Base-by-base conservation (phyloP, 495 filamentous ascomycete genomes). In the Articulospora tetracladia region DNA sequence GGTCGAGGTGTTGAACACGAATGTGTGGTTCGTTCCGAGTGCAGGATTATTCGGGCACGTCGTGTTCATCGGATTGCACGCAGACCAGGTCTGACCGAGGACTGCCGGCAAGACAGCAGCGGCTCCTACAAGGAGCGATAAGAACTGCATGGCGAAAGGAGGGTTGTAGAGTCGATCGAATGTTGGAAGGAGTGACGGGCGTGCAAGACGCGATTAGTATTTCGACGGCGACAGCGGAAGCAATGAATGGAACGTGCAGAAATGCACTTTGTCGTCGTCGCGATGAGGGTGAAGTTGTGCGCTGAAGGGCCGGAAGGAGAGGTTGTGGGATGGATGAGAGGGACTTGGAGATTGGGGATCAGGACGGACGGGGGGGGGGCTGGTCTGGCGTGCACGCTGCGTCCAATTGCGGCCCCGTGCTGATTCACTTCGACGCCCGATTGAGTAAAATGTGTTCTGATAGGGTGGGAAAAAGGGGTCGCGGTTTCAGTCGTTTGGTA, bases 1-100 rank as follows among this genome's bases (percentile, higher is more conserved):
- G 1, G 77, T 77, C 0, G 83, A 83, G 2, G 80, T 75, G 19
- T 79, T 81, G 76, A 92, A 92, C 74, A 93, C 87, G 66, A 83
- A 77, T 62, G 72, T 79, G 70, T 80, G 82, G 22, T 30, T 55
- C 19, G 30, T 36, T 36, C 53, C 53, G 11, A 55, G 32, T 3
- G 53, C 53, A 3, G 53, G 79, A 69, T 92, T 76, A 27, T 84
- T 68, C 10, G 84, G 77, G 28, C 47, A 50, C 10, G 67, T 65
- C 1, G 78, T 76, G 53, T 73, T 72, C 57, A 91, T 80, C 56
- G 79, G 90, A 64, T 90, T 79, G 78, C 91, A 95, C 24, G 73
- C 66, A 13, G 88, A 89, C 48, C 64, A 83, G 28, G 86, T 84
- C 66, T 90, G 87, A 27, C 82, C 86, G 34, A 72, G 66, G 61